A percentile compares a stretch with the other conserved stretches of the same genome.
Evolutionary conservation across 139 green algal genomes (phyloP).

Genomic region (Spirogloea muscicola): DNA sequence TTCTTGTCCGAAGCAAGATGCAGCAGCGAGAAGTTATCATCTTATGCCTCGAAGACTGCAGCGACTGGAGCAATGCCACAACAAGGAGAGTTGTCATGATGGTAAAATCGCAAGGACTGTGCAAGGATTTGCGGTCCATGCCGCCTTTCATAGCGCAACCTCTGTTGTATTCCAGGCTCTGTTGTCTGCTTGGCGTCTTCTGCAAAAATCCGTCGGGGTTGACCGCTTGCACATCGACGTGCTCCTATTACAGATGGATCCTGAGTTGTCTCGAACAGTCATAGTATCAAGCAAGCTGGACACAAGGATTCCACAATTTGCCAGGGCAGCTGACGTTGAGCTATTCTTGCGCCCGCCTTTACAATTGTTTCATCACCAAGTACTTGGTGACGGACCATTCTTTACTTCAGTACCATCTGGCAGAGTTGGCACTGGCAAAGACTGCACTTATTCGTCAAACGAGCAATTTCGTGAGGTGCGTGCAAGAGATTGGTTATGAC

Average conservation of each 20-base stretch:
- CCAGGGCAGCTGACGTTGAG: constrained; percentile 75
- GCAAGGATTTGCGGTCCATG: no score
- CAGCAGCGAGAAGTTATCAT: constrained; percentile 90
- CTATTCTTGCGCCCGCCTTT: constrained; percentile 75
- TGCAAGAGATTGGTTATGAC: not conserved
- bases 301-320: constrained; percentile 89
- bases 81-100: constrained; percentile 86
- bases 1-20: constrained; percentile 87
- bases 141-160: no score
- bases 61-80: constrained; percentile 91
- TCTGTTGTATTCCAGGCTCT: no score
- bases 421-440: constrained; percentile 70
- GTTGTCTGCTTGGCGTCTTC: no score
- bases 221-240: no score
- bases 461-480: constrained; percentile 76
- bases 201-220: no score
- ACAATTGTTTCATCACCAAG: constrained; percentile 61
- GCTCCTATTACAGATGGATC: constrained; percentile 58
- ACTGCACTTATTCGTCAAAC: constrained; percentile 78
- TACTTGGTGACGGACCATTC: constrained; percentile 86
- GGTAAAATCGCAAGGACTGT: no score
- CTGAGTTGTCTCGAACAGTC: constrained; percentile 79
- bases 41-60: constrained; percentile 90
- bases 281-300: constrained; percentile 95
- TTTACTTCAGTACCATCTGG: constrained; percentile 86